Conservation (phyloP, 441 rosid genomes). For the Theobroma grandiflorum region DNA sequence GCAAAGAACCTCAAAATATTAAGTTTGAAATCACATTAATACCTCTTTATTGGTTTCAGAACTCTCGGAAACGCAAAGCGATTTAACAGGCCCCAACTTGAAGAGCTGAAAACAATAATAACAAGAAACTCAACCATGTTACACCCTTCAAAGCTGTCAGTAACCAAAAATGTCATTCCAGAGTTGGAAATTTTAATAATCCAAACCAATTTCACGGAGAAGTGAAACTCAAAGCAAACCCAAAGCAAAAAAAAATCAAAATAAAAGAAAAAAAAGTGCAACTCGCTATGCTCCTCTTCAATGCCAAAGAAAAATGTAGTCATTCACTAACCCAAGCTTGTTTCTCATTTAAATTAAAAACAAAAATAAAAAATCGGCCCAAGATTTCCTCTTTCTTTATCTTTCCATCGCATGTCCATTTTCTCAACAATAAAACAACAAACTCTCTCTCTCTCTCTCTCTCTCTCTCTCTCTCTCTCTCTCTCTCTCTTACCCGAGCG, state of each 20-base stretch:
- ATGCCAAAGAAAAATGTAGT: slow-evolving; percentile 1
- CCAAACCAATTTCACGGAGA: neutral
- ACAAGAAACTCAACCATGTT: neutral
- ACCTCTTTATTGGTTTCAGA: slow-evolving; percentile 62
- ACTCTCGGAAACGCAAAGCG: slow-evolving; percentile 63
- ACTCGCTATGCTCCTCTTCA: neutral
- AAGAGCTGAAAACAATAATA: slow-evolving; percentile 58
- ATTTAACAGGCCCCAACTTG: slow-evolving; percentile 71
- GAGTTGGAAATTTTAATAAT: neutral
- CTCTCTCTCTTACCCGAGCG: slow-evolving; percentile 57
- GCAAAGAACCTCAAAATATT: neutral
- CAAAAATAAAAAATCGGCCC: neutral
- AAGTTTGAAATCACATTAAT: slow-evolving; percentile 13
- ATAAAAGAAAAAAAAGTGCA: neutral
- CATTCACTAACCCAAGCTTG: neutral
- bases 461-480: slow-evolving; percentile 22
- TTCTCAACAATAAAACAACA: slow-evolving; percentile 15
- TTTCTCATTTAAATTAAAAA: neutral
- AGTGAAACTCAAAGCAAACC: neutral
- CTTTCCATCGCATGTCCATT: neutral
- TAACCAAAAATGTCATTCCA: neutral
- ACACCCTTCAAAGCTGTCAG: neutral
- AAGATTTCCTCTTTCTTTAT: neutral
- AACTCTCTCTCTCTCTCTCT: slow-evolving; percentile 20
- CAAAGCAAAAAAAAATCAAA: neutral